Evolutionary conservation across 164 flowering plant species (phyloP), one percentile per base, ranked within the genome.

Genomic region (Stephania yunnanensis): DNA sequence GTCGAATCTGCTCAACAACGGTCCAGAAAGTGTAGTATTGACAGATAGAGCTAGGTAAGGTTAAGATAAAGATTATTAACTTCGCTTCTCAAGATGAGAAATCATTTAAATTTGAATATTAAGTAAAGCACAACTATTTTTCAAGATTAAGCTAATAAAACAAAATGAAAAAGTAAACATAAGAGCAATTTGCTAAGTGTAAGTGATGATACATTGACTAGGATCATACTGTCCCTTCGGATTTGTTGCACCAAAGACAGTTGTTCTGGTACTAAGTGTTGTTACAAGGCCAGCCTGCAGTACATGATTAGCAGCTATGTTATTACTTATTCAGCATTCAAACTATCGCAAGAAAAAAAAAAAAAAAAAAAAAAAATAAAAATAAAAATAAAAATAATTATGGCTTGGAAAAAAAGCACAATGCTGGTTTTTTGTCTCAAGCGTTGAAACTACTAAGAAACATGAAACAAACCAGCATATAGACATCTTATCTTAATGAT

Each of bases 221-320:
- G 97, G 97, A 83, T 95, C 99, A 82, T 92, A 95, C 53, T 93
- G 96, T 66, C 99, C 99, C 77, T 95, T 95, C 0, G 99, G 97
- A 82, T 95, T 95, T 80, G 99, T 95, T 78, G 98, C 99, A 46
- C 98, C 99, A 84, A 95, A 91, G 44, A 95, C 98, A 53, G 86
- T 86, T 22, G 99, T 93, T 76, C 87, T 88, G 19, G 98, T 95
- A 82, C 85, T 92, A 42, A 95, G 90, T 75, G 99, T 90, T 36
- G 99, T 95, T 48, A 93, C 98, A 79, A 93, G 98, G 71, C 98
- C 98, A 73, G 98, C 99, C 98, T 94, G 88, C 76, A 84, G 81
- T 67, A 70, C 48, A 36, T 36, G 42, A 4, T 36, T 36, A 2
- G 75, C 25, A 74, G 44, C 29, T 10, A 61, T 25, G 31, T 70